Evolutionary conservation across 768 basidiomycete species (phyloP).

Genomic region (Kwoniella heveanensis): DNA sequence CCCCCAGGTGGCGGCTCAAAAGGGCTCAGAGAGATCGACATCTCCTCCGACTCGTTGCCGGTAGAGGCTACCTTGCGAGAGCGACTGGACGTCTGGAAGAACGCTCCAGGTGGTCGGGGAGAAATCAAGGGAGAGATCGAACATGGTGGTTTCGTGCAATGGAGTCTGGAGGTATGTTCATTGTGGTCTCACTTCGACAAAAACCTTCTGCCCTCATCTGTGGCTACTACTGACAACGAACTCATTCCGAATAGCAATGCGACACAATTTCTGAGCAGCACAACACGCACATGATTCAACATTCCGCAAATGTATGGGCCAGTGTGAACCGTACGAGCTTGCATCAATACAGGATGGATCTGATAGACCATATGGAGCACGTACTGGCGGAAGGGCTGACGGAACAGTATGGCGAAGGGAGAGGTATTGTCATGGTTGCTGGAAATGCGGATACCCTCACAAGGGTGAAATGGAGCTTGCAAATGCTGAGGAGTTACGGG

Average conservation of each 20-base stretch:
- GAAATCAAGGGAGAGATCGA: slow-evolving; percentile 50
- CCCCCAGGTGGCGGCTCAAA: background rate
- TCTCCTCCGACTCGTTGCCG: slow-evolving; percentile 52
- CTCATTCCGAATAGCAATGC: slow-evolving; percentile 32
- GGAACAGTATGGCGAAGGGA: slow-evolving; percentile 43
- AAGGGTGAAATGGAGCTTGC: slow-evolving; percentile 44
- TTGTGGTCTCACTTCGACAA: too few relatives aligned
- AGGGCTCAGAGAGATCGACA: slow-evolving; percentile 34
- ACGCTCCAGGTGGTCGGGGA: slow-evolving; percentile 55
- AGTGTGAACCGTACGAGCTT: slow-evolving; percentile 47
- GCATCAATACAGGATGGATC: slow-evolving; percentile 41
- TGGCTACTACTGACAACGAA: too few relatives aligned
- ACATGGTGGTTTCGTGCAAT: slow-evolving; percentile 52
- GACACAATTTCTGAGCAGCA: slow-evolving; percentile 46
- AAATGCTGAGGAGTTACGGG: slow-evolving; percentile 41
- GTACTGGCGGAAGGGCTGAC: slow-evolving; percentile 29
- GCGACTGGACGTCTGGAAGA: slow-evolving; percentile 53
- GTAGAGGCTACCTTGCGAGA: slow-evolving; percentile 52
- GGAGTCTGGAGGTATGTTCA: slow-evolving; percentile 55
- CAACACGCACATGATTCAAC: slow-evolving; percentile 50
- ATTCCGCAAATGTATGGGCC: slow-evolving; percentile 50
- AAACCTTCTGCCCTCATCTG: too few relatives aligned
- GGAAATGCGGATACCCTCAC: slow-evolving; percentile 57
- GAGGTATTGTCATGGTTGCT: slow-evolving; percentile 60
- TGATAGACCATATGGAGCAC: slow-evolving; percentile 50